Evolutionary conservation across 225 moss, liverwort and hornwort genomes (phyloP).

Genomic region (Straminergon stramineum): DNA sequence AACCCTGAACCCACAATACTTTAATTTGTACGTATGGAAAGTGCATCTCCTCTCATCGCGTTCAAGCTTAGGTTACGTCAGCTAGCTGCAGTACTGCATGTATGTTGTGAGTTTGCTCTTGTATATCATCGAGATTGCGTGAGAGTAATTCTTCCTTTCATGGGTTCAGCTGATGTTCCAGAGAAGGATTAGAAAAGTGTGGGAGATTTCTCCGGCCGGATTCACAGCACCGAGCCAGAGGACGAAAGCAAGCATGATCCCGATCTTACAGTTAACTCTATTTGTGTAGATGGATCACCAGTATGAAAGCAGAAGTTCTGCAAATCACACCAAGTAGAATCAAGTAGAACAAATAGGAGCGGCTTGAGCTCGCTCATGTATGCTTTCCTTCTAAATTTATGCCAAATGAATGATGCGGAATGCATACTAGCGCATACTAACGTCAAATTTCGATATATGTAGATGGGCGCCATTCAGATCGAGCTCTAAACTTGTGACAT

Average conservation of each 20-base stretch:
- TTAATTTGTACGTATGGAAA: background rate
- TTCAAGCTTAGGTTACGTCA: background rate
- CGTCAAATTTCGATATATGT: background rate
- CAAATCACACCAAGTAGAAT: too few species aligned
- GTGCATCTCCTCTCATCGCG: background rate
- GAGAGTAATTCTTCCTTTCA: background rate
- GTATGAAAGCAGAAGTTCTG: too few species aligned
- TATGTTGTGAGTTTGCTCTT: too few species aligned
- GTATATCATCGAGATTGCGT: background rate
- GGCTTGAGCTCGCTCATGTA: background rate
- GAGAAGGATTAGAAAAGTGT: background rate
- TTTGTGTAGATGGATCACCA: too few species aligned
- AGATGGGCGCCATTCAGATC: background rate
- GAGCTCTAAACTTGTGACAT: background rate
- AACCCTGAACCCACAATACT: background rate
- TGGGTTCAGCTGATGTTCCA: background rate
- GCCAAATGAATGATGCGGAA: background rate
- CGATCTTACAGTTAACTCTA: too few species aligned
- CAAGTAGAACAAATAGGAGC: background rate
- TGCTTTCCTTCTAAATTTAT: background rate
- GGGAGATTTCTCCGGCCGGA: background rate
- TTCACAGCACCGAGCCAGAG: background rate
- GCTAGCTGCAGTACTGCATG: too few species aligned
- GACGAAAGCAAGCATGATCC: background rate
- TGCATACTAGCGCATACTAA: background rate